Evolutionary conservation across 768 basidiomycete genomes (phyloP), one percentile per base, ranked within the genome.

Genomic region (Pleurotus eryngii): DNA sequence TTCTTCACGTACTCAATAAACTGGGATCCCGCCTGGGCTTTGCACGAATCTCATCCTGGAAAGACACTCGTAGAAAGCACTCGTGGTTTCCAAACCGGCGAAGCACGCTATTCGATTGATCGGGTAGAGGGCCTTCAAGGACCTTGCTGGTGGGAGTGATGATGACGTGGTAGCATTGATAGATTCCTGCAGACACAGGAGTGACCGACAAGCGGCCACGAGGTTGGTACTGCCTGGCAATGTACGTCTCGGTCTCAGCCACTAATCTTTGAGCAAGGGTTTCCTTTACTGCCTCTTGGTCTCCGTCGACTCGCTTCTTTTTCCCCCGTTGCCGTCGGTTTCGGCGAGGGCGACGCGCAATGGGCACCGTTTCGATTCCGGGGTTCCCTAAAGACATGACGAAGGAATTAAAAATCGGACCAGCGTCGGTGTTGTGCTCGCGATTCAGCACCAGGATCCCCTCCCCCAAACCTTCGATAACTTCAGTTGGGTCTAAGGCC

Each of bases 51-150:
- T 82, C 81, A 30, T 82, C 81, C 27, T 76, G 74, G 49, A 82
- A 77, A 3, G 74, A 72, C 15, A 81, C 75, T 0, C 81, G 76
- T 45, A 82, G 58, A 63, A 82, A 82, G 54, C 71, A 74, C 18
- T 79, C 72, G 22, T 74, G 63, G 56, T 71, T 64, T 3, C 45
- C 26, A 57, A 74, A 80, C 12, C 71, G 70, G 30, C 64, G 64
- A 14, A 65, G 38, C 40, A 65, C 57, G 50, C 62, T 55, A 38
- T 62, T 65, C 11, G 60, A 60, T 49, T 60, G 60, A 35, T 60
- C 63, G 38, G 62, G 62, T 7, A 70, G 62, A 3, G 77, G 77
- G 1, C 72, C 76, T 61, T 76, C 75, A 37, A 78, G 59, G 47
- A 74, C 67, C 27, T 69, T 35, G 0, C 71, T 67, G 6, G 75